A percentile compares a stretch with the other conserved stretches of the same genome.
Conservation (phyloP, 1,139 yeast genomes). For the Kurtzmaniella quercitrusa region DNA sequence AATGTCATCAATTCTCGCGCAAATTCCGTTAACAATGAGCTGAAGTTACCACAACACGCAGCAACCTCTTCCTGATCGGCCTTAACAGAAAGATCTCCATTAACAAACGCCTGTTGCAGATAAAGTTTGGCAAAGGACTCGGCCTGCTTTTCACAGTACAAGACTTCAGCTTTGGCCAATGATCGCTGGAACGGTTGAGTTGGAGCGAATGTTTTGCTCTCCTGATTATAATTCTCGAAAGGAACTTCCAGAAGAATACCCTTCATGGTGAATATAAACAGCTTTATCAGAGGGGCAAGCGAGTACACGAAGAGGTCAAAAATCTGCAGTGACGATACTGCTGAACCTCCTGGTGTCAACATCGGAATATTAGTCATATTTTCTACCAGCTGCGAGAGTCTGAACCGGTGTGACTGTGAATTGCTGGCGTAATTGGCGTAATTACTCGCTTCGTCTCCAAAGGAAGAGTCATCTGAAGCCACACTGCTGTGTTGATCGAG, state of each 20-base stretch:
- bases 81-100: conserved; percentile 35
- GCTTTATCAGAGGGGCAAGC: conserved; percentile 70
- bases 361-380: conserved; percentile 13
- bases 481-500: conserved; percentile 3
- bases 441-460: conserved; percentile 13
- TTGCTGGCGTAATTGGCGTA: conserved; percentile 15
- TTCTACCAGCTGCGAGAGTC: conserved; percentile 24
- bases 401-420: background rate
- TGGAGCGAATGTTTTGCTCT: conserved; percentile 23
- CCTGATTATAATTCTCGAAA: conserved; percentile 31
- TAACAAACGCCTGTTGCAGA: conserved; percentile 50
- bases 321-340: conserved; percentile 45
- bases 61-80: conserved; percentile 78
- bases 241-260: conserved; percentile 61
- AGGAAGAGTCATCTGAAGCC: background rate
- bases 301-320: conserved; percentile 64
- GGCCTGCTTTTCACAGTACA: conserved; percentile 56
- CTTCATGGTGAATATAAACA: conserved; percentile 60
- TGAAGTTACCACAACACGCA: conserved; percentile 80
- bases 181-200: conserved; percentile 47
- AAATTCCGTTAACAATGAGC: conserved; percentile 60
- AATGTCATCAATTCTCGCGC: conserved; percentile 55
- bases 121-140: conserved; percentile 57
- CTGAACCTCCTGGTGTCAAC: conserved; percentile 17
- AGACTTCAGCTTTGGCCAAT: conserved; percentile 45